Evolutionary conservation across 345 rosid genomes (phyloP).

Genomic region (Conringia planisiliqua): DNA sequence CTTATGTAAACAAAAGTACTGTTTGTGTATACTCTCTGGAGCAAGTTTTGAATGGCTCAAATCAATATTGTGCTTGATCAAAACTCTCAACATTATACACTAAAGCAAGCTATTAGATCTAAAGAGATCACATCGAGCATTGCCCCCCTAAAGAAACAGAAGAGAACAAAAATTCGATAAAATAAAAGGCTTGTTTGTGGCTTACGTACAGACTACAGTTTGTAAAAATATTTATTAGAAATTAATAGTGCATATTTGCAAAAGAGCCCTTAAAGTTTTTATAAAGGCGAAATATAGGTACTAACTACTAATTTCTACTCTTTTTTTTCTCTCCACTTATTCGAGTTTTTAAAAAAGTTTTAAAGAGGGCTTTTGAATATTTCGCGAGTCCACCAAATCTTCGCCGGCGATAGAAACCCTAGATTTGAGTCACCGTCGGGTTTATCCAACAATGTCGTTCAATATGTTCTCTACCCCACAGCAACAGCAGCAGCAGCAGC

Average conservation of each 20-base stretch:
- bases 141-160: too few relatives aligned
- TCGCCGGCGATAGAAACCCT: constrained; percentile 29
- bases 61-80: too few relatives aligned
- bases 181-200: too few relatives aligned
- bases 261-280: neutral
- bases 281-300: neutral
- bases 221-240: neutral
- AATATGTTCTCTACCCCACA: constrained; percentile 65
- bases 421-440: constrained; percentile 20
- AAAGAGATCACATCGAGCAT: too few relatives aligned
- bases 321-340: neutral
- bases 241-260: neutral
- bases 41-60: too few relatives aligned
- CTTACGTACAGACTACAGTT: too few relatives aligned
- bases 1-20: too few relatives aligned
- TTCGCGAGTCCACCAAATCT: constrained; percentile 1
- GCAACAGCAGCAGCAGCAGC: constrained; percentile 45
- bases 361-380: constrained; percentile 9
- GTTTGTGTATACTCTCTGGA: too few relatives aligned
- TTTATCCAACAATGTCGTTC: constrained; percentile 50
- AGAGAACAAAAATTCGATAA: too few relatives aligned
- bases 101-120: too few relatives aligned
- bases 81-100: too few relatives aligned
- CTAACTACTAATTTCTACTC: neutral
- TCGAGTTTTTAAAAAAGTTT: neutral